Percentiles rank a stretch among this genome's conserved stretches.
Evolutionary conservation across 805 yeast genomes (phyloP).

Genomic region (Blastobotrys peoriensis): DNA sequence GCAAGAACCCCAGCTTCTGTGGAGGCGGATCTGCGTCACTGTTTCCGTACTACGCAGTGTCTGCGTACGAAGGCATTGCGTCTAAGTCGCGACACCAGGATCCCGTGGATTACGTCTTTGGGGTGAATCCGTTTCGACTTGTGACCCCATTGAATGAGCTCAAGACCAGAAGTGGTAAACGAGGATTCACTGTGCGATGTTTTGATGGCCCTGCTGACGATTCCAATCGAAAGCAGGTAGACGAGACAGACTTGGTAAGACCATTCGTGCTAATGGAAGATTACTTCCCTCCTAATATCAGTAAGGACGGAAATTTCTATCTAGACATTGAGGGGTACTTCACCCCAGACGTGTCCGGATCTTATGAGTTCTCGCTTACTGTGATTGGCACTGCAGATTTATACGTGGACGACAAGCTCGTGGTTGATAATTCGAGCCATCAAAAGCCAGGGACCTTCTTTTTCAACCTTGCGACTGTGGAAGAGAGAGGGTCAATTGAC

Average conservation of each 20-base stretch:
- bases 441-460: conserved; percentile 46
- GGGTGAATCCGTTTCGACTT: conserved; percentile 33
- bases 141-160: conserved; percentile 31
- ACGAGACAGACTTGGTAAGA: not conserved
- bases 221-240: not conserved
- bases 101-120: conserved; percentile 19
- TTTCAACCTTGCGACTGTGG: conserved; percentile 52
- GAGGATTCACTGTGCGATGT: not conserved
- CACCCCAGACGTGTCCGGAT: conserved; percentile 42
- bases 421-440: conserved; percentile 50
- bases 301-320: conserved; percentile 29
- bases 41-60: conserved; percentile 39
- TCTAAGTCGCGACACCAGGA: conserved; percentile 5
- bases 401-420: conserved; percentile 44
- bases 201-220: not conserved
- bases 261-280: conserved; percentile 3
- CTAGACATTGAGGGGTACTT: conserved; percentile 40
- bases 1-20: conserved; percentile 41
- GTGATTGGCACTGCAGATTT: conserved; percentile 51
- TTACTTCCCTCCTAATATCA: conserved; percentile 7
- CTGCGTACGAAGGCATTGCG: conserved; percentile 17
- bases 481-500: conserved; percentile 36
- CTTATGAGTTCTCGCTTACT: conserved; percentile 48
- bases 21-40: conserved; percentile 62
- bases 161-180: conserved; percentile 16